phyloP scores from a whole-genome alignment of 2,329 filamentous ascomycete genomes.

The Plectosphaerella plurivora region DNA sequence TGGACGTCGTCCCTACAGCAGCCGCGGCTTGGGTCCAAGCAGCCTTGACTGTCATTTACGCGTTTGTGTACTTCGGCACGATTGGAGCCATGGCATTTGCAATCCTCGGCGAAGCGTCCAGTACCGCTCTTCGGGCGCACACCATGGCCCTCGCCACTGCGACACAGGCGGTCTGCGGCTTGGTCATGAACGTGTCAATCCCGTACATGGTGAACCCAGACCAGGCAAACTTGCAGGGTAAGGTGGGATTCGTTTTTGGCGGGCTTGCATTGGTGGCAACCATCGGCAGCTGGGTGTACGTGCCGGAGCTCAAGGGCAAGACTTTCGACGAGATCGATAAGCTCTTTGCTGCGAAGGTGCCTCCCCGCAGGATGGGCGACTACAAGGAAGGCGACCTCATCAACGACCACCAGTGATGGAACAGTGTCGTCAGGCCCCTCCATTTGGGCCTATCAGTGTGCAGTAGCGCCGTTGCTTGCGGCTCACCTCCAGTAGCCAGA shows the following conservation, averaged over 20 bases:
- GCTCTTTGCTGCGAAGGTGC: conserved; percentile 25
- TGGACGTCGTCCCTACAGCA: conserved; percentile 19
- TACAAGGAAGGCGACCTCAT: conserved; percentile 3
- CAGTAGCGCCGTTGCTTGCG: no score
- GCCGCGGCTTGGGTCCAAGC: conserved; percentile 31
- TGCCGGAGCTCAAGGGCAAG: conserved; percentile 30
- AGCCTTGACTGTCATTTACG: conserved; percentile 36
- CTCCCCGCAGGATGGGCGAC: conserved; percentile 25
- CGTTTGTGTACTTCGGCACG: conserved; percentile 17
- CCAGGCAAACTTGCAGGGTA: conserved; percentile 25
- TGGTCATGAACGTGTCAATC: neutral
- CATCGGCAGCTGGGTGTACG: conserved; percentile 19
- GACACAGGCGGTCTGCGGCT: neutral
- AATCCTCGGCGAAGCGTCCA: neutral
- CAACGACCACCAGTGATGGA: no score
- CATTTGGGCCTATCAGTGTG: no score
- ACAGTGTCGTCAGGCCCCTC: no score
- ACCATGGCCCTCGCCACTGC: neutral
- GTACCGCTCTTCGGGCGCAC: neutral
- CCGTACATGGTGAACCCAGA: neutral
- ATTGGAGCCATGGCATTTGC: neutral
- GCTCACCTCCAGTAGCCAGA: no score
- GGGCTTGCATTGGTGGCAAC: conserved; percentile 11
- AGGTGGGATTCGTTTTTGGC: conserved; percentile 27
- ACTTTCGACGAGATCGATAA: conserved; percentile 30